phyloP scores from a whole-genome alignment of 1,284 basidiomycete genomes.

The Ceratobasidium sp. region DNA sequence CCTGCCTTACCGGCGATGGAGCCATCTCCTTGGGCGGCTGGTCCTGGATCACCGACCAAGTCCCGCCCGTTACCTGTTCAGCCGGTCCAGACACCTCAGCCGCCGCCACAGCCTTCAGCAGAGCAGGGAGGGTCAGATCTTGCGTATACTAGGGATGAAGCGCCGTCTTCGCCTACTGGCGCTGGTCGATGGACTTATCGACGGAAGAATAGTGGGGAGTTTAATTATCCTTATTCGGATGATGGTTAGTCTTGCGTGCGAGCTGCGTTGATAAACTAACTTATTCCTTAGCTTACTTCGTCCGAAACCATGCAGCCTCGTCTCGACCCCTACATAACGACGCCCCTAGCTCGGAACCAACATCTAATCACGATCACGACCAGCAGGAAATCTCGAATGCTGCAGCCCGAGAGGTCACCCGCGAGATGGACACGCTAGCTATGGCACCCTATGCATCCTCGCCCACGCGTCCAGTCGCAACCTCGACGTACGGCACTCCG shows the following conservation, averaged over 20 bases:
- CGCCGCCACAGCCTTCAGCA: neutral
- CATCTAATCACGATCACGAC: constrained; percentile 7
- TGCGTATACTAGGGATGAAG: constrained; percentile 13
- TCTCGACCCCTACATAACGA: constrained; percentile 17
- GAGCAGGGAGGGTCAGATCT: neutral
- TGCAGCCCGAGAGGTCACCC: constrained; percentile 10
- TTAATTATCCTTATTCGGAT: constrained; percentile 26
- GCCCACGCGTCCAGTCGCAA: constrained; percentile 43
- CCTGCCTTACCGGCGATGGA: constrained; percentile 28
- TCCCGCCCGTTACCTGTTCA: constrained; percentile 32
- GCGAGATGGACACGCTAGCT: constrained; percentile 15
- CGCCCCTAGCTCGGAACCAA: constrained; percentile 30
- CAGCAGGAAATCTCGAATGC: constrained; percentile 23
- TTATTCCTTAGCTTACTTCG: constrained; percentile 1
- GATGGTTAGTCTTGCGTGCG: neutral
- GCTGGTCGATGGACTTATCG: neutral
- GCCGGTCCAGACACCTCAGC: neutral
- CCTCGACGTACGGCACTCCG: constrained; percentile 48
- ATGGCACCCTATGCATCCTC: constrained; percentile 31
- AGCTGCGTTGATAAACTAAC: neutral
- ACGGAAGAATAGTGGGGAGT: constrained; percentile 24
- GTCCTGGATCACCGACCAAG: constrained; percentile 28
- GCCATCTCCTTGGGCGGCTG: constrained; percentile 27
- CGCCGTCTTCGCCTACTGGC: neutral
- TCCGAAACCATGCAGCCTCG: constrained; percentile 27